Base-by-base conservation (phyloP, 1,139 yeast species). In the Barnettozyma hawaiiensis region DNA sequence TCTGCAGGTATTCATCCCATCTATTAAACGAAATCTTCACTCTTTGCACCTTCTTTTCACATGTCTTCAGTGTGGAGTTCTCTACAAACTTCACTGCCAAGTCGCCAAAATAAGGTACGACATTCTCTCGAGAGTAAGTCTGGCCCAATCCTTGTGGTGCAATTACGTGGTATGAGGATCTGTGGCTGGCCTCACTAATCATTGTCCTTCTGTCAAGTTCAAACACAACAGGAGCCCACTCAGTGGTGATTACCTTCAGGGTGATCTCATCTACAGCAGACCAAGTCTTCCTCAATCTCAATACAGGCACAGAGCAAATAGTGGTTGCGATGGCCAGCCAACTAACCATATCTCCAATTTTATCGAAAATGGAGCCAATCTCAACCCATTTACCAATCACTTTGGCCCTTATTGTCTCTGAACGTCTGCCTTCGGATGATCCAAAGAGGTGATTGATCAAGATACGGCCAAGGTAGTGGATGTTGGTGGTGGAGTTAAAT, bases 211-310 rank as follows among this genome's bases (percentile, higher is more conserved):
- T 72, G 52, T 87, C 95, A 37, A 90, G 69, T 59, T 90, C 97
- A 63, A 85, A 87, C 22, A 89, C 81, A 21, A 92, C 95, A 1
- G 95, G 96, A 0, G 95, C 87, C 97, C 97, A 92, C 55, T 85
- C 95, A 46, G 81, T 80, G 40, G 81, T 76, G 35, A 89, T 76
- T 6, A 78, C 67, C 48, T 77, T 79, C 43, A 86, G 65, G 40
- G 77, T 71, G 31, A 75, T 76, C 14, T 73, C 70, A 11, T 85
- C 76, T 4, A 90, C 86, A 44, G 71, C 67, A 9, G 83, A 69
- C 98, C 98, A 92, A 3, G 89, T 74, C 48, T 76, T 75, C 22
- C 76, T 68, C 40, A 92, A 67, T 50, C 98, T 73, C 46, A 90
- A 66, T 3, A 90, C 73, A 0, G 97, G 95, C 44, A 84, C 80